A percentile compares a stretch with the other conserved stretches of the same genome.
These are phyloP conservation scores for Glycine tomentella DNA, from an alignment of 306 rosid species.

Conservation along the genomic window DNA sequence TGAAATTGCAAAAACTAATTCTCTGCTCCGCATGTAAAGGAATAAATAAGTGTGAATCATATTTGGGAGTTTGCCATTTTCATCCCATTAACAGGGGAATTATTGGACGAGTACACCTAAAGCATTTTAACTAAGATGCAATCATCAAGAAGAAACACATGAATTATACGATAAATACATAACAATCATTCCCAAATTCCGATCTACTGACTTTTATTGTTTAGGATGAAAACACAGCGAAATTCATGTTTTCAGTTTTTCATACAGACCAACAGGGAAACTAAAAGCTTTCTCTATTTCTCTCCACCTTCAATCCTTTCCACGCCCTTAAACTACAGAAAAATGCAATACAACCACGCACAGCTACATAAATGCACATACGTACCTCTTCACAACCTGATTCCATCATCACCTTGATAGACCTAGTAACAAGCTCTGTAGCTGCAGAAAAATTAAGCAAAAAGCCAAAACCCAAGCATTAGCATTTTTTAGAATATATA, in stretches of 20 bases:
- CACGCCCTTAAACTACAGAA: neutral
- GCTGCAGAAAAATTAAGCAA: conserved; percentile 59
- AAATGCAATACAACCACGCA: neutral
- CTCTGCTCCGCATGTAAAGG: neutral
- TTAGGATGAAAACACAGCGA: conserved; percentile 11
- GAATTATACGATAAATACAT: no score
- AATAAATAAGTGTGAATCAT: conserved; percentile 14
- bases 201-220: neutral
- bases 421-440: conserved; percentile 86
- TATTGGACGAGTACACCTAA: neutral
- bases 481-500: neutral
- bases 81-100: neutral
- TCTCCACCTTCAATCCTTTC: conserved; percentile 27
- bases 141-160: neutral
- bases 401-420: conserved; percentile 93
- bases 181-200: no score
- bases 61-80: neutral
- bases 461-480: conserved; percentile 4
- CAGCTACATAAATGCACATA: neutral
- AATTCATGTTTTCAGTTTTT: conserved; percentile 12
- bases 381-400: conserved; percentile 98
- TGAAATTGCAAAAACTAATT: neutral
- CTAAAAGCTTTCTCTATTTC: conserved; percentile 3
- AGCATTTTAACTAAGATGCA: neutral
- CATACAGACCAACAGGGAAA: conserved; percentile 23